Evolutionary conservation across 768 basidiomycete genomes (phyloP).

Genomic region (Phanerochaete sordida): DNA sequence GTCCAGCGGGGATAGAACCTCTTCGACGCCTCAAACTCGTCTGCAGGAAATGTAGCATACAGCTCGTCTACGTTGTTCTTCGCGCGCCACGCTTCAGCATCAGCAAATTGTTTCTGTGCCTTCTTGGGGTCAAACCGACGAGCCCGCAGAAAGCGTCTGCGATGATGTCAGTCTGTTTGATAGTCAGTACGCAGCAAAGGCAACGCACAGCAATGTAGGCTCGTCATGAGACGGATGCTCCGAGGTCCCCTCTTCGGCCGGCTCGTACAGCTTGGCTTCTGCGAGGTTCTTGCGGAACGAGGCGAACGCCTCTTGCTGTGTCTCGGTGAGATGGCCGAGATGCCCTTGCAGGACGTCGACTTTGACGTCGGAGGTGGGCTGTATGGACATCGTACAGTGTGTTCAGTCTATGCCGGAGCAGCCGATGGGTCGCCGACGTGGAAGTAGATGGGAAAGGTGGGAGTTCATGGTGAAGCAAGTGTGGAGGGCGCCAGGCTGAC

Average conservation of each 20-base stretch:
- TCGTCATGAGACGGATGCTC: constrained; percentile 51
- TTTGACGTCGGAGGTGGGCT: constrained; percentile 30
- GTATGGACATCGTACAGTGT: constrained; percentile 24
- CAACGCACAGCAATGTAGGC: constrained; percentile 56
- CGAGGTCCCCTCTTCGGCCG: constrained; percentile 23
- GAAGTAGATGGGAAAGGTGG: background rate
- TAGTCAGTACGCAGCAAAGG: background rate
- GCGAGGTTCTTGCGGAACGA: constrained; percentile 51
- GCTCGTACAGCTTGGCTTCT: constrained; percentile 49
- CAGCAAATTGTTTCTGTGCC: constrained; percentile 69
- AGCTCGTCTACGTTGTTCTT: constrained; percentile 59
- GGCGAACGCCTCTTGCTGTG: constrained; percentile 46
- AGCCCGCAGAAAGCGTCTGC: constrained; percentile 84
- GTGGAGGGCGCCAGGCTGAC: background rate
- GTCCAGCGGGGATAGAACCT: constrained; percentile 81
- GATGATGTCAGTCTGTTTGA: background rate
- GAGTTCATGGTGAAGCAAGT: background rate
- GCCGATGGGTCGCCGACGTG: background rate
- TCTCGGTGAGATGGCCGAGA: constrained; percentile 46
- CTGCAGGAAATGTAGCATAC: constrained; percentile 52
- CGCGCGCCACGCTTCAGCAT: constrained; percentile 65
- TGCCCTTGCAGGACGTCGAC: constrained; percentile 42
- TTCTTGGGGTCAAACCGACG: constrained; percentile 58
- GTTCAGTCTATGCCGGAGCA: background rate
- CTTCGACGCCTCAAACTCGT: constrained; percentile 57